A percentile compares a stretch with the other conserved stretches of the same genome.
Conservation (phyloP, 2,329 filamentous ascomycete genomes). For the Aspergillus ochraceus region DNA sequence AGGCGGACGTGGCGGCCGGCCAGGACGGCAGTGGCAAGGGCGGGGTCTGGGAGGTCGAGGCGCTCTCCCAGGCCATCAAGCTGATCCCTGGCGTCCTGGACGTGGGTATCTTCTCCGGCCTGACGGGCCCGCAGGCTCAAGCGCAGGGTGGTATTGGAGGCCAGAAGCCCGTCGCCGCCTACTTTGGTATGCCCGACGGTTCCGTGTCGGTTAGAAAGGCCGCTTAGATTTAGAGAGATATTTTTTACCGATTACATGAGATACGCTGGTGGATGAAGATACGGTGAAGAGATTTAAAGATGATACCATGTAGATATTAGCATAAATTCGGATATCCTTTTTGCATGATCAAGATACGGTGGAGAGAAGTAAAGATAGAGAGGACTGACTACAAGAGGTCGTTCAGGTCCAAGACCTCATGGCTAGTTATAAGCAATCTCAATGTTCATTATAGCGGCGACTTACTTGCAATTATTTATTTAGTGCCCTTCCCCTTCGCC, state of each 20-base stretch:
- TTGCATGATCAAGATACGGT: neutral
- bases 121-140: constrained; percentile 71
- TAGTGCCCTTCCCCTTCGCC: constrained; percentile 78
- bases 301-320: constrained; percentile 21
- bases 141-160: constrained; percentile 65
- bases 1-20: constrained; percentile 53
- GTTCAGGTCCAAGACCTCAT: neutral
- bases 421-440: neutral
- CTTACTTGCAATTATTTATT: constrained; percentile 45
- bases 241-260: neutral
- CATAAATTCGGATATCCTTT: constrained; percentile 7
- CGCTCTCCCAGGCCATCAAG: constrained; percentile 73
- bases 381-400: neutral
- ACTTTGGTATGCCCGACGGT: constrained; percentile 88
- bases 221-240: constrained; percentile 7
- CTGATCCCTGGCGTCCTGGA: constrained; percentile 84
- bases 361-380: neutral
- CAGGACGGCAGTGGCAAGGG: constrained; percentile 57
- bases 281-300: constrained; percentile 9
- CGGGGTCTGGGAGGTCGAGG: constrained; percentile 77
- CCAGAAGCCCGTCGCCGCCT: constrained; percentile 89
- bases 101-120: constrained; percentile 84
- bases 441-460: constrained; percentile 11
- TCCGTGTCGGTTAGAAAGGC: constrained; percentile 58
- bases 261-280: constrained; percentile 1